Base-by-base conservation (phyloP, 805 yeast species). In the Barnettozyma californica region DNA sequence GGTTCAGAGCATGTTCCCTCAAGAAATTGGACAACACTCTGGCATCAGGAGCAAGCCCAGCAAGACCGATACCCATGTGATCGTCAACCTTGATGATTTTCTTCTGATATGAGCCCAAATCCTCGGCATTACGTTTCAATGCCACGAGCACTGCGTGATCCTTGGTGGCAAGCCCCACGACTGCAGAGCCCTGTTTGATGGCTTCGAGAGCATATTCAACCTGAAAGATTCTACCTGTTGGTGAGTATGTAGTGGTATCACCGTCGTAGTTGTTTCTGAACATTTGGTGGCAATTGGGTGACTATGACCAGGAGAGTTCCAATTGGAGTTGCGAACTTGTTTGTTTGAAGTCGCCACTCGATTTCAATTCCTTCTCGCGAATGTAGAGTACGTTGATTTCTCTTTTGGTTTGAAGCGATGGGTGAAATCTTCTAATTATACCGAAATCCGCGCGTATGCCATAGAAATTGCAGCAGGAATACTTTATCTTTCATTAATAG, bases 41-140 rank as follows among this genome's bases (percentile, higher is more conserved):
- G 21, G 98, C 99, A 65, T 94, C 99, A 16, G 99, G 98, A 0
- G 98, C 97, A 61, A 94, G 79, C 9, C 99, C 99, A 1, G 99
- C 97, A 48, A 94, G 76, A 1, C 97, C 97, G 55, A 94, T 77
- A 31, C 98, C 99, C 77, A 94, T 70, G 66, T 94, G 98, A 53
- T 84, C 85, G 66, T 94, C 99, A 49, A 95, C 83, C 64, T 87
- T 84, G 65, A 92, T 84, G 60, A 94, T 77, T 66, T 94, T 94
- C 76, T 87, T 88, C 66, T 94, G 99, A 68, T 91, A 94, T 37
- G 97, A 89, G 23, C 99, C 97, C 55, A 94, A 75, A 66, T 94
- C 98, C 68, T 94, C 99, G 6, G 97, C 96, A 65, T 90, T 92
- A 67, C 99, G 80, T 72, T 94, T 94, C 59, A 94, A 73, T 13